A percentile compares a stretch with the other conserved stretches of the same genome.
phyloP scores from a whole-genome alignment of 1,284 basidiomycete genomes.

The Rhodotorula mucilaginosa region DNA sequence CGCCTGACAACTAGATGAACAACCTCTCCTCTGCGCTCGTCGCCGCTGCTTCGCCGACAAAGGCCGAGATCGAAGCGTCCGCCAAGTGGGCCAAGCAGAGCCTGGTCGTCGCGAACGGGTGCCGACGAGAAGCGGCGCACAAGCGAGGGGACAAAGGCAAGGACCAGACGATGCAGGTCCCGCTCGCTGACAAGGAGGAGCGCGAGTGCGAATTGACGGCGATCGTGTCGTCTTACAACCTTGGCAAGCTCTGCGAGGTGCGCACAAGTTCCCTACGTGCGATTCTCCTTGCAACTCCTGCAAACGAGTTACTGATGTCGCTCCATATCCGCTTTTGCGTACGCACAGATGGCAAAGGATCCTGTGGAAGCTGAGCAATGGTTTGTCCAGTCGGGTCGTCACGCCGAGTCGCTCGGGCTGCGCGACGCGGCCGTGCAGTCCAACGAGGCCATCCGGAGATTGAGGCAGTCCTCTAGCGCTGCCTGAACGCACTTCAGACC shows the following conservation, averaged over 20 bases:
- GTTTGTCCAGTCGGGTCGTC: slow-evolving; percentile 23
- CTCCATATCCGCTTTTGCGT: too few species aligned
- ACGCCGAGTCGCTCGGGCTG: slow-evolving; percentile 24
- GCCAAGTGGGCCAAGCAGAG: slow-evolving; percentile 36
- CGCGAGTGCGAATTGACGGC: slow-evolving; percentile 37
- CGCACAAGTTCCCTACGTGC: not conserved
- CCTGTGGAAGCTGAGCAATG: slow-evolving; percentile 24
- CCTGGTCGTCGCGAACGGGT: slow-evolving; percentile 23
- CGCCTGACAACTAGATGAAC: slow-evolving; percentile 30
- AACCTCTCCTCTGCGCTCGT: slow-evolving; percentile 39
- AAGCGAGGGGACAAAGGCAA: not conserved
- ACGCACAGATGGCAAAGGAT: slow-evolving; percentile 26
- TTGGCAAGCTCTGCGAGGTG: slow-evolving; percentile 39
- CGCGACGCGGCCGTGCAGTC: slow-evolving; percentile 21
- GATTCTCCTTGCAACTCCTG: too few species aligned
- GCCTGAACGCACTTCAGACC: too few species aligned
- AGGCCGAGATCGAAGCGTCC: slow-evolving; percentile 16
- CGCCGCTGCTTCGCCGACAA: slow-evolving; percentile 19
- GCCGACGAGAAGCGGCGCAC: slow-evolving; percentile 30
- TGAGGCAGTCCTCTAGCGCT: slow-evolving; percentile 8
- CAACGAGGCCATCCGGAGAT: slow-evolving; percentile 20
- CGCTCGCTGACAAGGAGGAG: slow-evolving; percentile 32
- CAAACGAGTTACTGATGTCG: not conserved
- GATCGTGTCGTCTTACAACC: slow-evolving; percentile 34
- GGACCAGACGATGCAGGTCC: slow-evolving; percentile 2